Evolutionary conservation across 495 filamentous ascomycete species (phyloP), one percentile per base, ranked within the genome.

Genomic region (Aspergillus funiculosus): DNA sequence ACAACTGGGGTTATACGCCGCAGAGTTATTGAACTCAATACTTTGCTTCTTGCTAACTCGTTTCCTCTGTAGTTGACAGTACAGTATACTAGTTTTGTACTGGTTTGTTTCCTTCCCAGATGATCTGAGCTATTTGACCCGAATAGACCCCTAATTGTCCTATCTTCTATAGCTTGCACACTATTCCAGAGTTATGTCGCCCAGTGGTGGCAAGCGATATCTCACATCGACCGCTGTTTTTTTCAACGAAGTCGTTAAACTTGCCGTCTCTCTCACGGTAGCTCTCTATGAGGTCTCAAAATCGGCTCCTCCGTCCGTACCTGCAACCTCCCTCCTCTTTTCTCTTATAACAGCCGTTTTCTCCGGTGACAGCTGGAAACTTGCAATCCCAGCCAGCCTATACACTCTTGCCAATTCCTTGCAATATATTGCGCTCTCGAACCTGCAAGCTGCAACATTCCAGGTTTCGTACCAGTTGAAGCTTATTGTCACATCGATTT

Each of bases 191-290:
- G 77, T 89, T 31, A 98, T 98, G 92, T 83, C 87, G 5, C 74
- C 80, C 14, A 77, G 80, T 24, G 80, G 80, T 53, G 85, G 86
- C 39, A 87, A 87, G 51, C 82, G 90, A 60, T 98, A 95, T 66
- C 82, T 90, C 50, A 81, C 91, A 20, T 96, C 90, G 11, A 96
- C 92, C 19, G 91, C 92, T 10, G 91, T 98, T 14, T 86, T 98
- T 58, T 69, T 96, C 30, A 94, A 89, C 59, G 92, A 98, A 67
- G 77, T 95, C 38, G 75, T 95, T 51, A 98, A 98, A 67, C 75
- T 98, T 22, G 76, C 81, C 11, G 79, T 96, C 48, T 89, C 83
- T 55, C 66, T 95, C 15, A 90, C 84, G 32, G 84, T 96, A 57
- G 84, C 89, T 3, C 74, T 94, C 41, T 88, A 89, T 72, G 89